These are phyloP conservation scores for Phyllosticta capitalensis DNA, from an alignment of 2,329 filamentous ascomycete genomes.

Conservation along the genomic window DNA sequence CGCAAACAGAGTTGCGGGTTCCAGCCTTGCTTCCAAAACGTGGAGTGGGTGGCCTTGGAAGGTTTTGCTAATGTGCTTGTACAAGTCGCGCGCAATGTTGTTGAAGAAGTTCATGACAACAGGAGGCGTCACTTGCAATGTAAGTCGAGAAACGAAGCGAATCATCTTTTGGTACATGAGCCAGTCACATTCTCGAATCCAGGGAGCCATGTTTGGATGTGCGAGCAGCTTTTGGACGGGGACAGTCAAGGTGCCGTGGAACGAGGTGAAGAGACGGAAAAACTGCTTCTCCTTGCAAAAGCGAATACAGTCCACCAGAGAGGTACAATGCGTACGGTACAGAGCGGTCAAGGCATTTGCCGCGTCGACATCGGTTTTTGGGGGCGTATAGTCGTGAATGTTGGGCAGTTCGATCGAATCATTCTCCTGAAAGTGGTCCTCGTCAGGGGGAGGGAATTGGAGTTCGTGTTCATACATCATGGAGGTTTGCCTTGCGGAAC, in stretches of 20 bases:
- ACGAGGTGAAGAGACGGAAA: conserved; percentile 87
- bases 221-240: conserved; percentile 89
- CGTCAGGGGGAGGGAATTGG: conserved; percentile 50
- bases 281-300: conserved; percentile 97
- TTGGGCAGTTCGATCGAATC: conserved; percentile 73
- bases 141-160: conserved; percentile 78
- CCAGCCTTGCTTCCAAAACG: conserved; percentile 76
- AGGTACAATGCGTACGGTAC: conserved; percentile 91
- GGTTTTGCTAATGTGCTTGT: conserved; percentile 64
- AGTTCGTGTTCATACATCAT: conserved; percentile 53
- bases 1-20: conserved; percentile 81
- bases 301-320: conserved; percentile 86
- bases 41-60: conserved; percentile 80
- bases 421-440: conserved; percentile 51
- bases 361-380: conserved; percentile 74
- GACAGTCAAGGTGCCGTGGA: conserved; percentile 92
- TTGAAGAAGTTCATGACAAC: conserved; percentile 78
- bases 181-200: conserved; percentile 95
- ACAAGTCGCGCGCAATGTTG: conserved; percentile 74
- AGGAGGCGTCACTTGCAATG: conserved; percentile 82
- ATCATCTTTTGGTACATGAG: conserved; percentile 96
- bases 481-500: conserved; percentile 30
- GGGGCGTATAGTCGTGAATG: conserved; percentile 71
- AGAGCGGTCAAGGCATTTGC: conserved; percentile 77
- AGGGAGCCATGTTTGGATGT: conserved; percentile 69